These are phyloP conservation scores for Protomyces pachydermus DNA, from an alignment of 1,139 yeast genomes.

Conservation along the genomic window DNA sequence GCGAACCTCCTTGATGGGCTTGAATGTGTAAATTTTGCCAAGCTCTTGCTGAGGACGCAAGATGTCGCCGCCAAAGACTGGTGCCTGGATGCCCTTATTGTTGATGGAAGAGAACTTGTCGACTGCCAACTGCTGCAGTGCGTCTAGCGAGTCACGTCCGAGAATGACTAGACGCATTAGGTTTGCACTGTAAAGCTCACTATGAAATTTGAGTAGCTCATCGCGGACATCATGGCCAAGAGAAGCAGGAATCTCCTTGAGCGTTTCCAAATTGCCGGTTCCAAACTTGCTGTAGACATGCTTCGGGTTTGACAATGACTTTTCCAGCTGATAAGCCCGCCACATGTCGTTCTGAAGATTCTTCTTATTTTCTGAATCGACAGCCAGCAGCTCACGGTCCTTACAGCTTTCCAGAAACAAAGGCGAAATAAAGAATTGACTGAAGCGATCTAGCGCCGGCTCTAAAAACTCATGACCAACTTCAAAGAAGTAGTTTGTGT, in stretches of 20 bases:
- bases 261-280: constrained; percentile 64
- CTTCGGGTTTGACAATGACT: constrained; percentile 59
- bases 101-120: constrained; percentile 62
- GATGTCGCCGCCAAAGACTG: constrained; percentile 44
- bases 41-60: constrained; percentile 46
- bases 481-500: constrained; percentile 88
- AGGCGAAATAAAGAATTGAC: constrained; percentile 87
- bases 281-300: constrained; percentile 72
- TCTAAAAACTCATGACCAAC: constrained; percentile 67
- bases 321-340: constrained; percentile 82
- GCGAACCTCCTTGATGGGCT: constrained; percentile 77
- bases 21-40: constrained; percentile 44
- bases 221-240: constrained; percentile 62
- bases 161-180: constrained; percentile 81
- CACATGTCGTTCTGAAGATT: constrained; percentile 84
- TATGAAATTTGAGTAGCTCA: constrained; percentile 57
- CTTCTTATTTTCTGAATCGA: constrained; percentile 91
- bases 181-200: constrained; percentile 59
- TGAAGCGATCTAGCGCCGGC: constrained; percentile 86
- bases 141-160: constrained; percentile 74
- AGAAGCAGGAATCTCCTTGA: constrained; percentile 52
- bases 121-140: constrained; percentile 63
- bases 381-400: constrained; percentile 90
- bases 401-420: constrained; percentile 74
- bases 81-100: constrained; percentile 49